Base-by-base conservation (phyloP, 2,329 filamentous ascomycete species). In the Fusarium sp. region DNA sequence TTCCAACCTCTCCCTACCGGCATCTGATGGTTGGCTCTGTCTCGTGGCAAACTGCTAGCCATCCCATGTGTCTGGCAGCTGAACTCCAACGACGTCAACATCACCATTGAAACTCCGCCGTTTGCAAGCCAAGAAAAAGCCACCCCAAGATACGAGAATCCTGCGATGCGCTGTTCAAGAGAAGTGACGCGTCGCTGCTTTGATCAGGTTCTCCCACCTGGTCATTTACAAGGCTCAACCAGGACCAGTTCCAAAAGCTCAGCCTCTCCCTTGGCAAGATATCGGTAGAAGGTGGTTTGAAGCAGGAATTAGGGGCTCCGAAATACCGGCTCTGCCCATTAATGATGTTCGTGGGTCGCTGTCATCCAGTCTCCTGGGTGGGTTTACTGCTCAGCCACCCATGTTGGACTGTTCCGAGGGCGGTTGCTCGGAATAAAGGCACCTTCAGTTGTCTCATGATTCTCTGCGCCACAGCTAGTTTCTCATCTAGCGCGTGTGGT, bases 251-350 rank as follows among this genome's bases (percentile, higher is more conserved):
- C 45, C 24, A 2, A 18, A n/a, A 27, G 22, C 57, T 60, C 57
- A 60, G 57, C 57, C 57, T 60, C 39, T 10, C 7, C 24, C 57
- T 60, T 60, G 57, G 57, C 57, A n/a, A 29, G 24, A 59, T 35
- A n/a, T 27, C 14, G 7, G 57, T 37, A 31, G 22, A 37, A 8
- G 8, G 16, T 27, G 24, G 16, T n/a, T 27, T 45, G 18, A n/a
- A 43, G n/a, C 11, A 60, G 18, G 10, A n/a, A 45, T 18, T 24
- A 41, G 52, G 31, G 16, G 20, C 10, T 5, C 9, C 18, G 16
- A 35, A 58, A 37, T 18, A n/a, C 24, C 27, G 24, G 33, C 7
- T 13, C 33, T 35, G n/a, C 20, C 22, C 9, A 5, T 20, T 16
- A 24, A 31, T 60, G 37, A 13, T 60, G 10, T 24, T 37, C 37